These are phyloP conservation scores for Glycyrrhiza uralensis DNA, from an alignment of 306 rosid genomes.

Conservation along the genomic window DNA sequence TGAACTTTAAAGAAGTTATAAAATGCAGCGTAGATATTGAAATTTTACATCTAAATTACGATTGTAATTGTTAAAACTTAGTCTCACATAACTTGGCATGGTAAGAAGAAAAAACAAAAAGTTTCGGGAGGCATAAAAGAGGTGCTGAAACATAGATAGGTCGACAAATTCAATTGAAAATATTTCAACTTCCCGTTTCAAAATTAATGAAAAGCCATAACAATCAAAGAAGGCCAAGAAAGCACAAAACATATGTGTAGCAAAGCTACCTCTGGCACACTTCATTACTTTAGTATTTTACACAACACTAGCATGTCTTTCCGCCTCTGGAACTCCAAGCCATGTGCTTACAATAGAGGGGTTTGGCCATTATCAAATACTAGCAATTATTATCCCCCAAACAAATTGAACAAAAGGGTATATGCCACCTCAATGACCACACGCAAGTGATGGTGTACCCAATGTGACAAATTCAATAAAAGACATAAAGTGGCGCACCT, in stretches of 20 bases:
- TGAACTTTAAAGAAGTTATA: too few relatives aligned
- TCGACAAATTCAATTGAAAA: too few relatives aligned
- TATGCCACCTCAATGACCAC: conserved; percentile 2
- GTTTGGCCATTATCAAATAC: background rate
- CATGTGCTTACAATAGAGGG: background rate
- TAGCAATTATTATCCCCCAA: background rate
- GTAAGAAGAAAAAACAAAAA: too few relatives aligned
- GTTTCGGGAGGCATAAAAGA: too few relatives aligned
- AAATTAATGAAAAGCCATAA: too few relatives aligned
- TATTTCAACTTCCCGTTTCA: too few relatives aligned
- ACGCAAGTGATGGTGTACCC: background rate
- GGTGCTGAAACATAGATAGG: too few relatives aligned
- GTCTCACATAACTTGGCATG: too few relatives aligned
- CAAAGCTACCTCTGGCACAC: background rate
- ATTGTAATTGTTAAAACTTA: too few relatives aligned
- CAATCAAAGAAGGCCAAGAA: background rate
- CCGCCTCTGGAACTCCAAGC: background rate
- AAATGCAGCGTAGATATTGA: too few relatives aligned
- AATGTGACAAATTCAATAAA: background rate
- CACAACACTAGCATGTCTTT: background rate
- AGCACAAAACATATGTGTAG: background rate
- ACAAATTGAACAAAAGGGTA: background rate
- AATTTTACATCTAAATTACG: too few relatives aligned
- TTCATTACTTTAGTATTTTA: background rate
- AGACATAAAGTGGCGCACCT: conserved; percentile 5